These are phyloP conservation scores for Beta vulgaris DNA, from an alignment of 148 eudicot species.

Conservation along the genomic window DNA sequence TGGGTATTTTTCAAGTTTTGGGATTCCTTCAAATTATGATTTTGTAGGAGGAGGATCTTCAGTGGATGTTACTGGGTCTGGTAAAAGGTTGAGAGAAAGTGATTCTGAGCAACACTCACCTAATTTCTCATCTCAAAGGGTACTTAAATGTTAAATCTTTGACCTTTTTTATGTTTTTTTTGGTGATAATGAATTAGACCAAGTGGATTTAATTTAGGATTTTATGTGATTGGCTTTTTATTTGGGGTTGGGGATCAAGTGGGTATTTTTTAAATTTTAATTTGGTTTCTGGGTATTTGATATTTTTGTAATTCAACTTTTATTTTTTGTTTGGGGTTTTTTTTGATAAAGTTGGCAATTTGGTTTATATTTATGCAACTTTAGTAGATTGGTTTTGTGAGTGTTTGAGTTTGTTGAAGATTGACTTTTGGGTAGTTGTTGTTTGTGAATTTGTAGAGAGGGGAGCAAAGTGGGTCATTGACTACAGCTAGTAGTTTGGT, in stretches of 20 bases:
- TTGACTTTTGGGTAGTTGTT: neutral
- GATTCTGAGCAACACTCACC: conserved; percentile 41
- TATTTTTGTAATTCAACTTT: no score
- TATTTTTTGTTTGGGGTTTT: neutral
- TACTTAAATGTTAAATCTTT: conserved; percentile 9
- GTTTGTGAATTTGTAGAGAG: conserved; percentile 41
- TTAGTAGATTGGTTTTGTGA: conserved; percentile 4
- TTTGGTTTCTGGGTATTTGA: conserved; percentile 2
- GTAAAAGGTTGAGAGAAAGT: conserved; percentile 50
- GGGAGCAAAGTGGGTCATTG: conserved; percentile 44
- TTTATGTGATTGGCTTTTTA: neutral
- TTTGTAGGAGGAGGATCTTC: conserved; percentile 32
- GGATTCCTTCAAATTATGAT: conserved; percentile 42
- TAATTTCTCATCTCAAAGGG: conserved; percentile 37
- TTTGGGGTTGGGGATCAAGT: conserved; percentile 26
- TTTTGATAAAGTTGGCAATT: neutral
- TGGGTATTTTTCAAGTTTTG: conserved; percentile 52
- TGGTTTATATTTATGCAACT: neutral
- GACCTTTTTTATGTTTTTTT: neutral
- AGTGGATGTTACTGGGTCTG: conserved; percentile 33
- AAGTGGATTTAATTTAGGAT: neutral
- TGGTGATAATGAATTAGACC: neutral
- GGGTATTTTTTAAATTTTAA: conserved; percentile 17
- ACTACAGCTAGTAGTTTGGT: conserved; percentile 50
- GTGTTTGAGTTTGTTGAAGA: neutral